Evolutionary conservation across 1,284 basidiomycete species (phyloP), one percentile per base, ranked within the genome.

Genomic region (Fistulina hepatica): DNA sequence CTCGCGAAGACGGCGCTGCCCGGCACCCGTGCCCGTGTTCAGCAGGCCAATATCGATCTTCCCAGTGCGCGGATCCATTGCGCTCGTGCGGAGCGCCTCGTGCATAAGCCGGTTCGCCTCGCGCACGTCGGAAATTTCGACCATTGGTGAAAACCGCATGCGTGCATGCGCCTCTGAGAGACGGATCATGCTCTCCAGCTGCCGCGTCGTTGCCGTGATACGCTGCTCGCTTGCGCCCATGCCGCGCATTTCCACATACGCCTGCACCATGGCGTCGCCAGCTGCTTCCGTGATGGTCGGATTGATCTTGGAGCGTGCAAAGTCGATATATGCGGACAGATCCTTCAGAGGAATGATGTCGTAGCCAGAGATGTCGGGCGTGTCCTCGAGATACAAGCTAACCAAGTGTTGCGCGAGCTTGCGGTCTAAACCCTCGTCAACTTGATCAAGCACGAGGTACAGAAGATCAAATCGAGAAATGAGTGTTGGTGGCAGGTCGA

Each of bases 111-210:
- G 73, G 50, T 75, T 79, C 2, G 94, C 92, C 61, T 98, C 95
- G 45, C 74, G 67, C 16, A 98, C 95, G 54, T 98, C 95, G 39
- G 67, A 63, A 28, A 89, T 65, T 49, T 93, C 84, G 35, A 98
- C 94, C 35, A 73, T 72, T 21, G 78, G 69, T 15, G 82, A 84
- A 58, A 95, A 83, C 1, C 92, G 76, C 93, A 97, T 97, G 16
- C 93, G 74, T 0, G 94, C 93, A 55, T 98, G 94, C 0, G 85
- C 94, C 61, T 98, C 95, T 0, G 85, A 83, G 20, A 99, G 73
- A n/a, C 95, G 86, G 54, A 98, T 97, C 81, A 98, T 91, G 49
- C 81, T 86, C 60, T 98, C 94, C 21, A 98, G 76, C 60, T 98
- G 94, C 37, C 94, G 78, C 1, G 95, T 97, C 21, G 94, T 98